phyloP scores from a whole-genome alignment of 2,329 filamentous ascomycete species.

The Didymella glomerata region DNA sequence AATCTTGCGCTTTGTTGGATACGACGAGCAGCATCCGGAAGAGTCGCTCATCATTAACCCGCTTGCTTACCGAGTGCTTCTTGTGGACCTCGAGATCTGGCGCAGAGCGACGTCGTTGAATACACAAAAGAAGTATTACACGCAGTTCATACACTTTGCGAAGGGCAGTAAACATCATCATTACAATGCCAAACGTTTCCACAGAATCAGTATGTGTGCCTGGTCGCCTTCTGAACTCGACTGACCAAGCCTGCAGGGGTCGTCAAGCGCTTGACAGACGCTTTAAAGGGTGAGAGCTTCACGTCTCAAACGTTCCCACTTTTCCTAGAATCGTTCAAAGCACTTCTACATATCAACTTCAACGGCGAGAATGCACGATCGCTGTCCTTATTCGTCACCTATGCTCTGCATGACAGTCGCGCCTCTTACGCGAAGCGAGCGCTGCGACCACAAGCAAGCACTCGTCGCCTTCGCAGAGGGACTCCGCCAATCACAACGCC shows the following conservation, averaged over 20 bases:
- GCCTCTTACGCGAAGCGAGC: constrained; percentile 51
- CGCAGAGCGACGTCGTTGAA: constrained; percentile 73
- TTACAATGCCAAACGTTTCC: constrained; percentile 87
- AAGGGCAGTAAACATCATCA: constrained; percentile 89
- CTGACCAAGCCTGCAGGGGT: constrained; percentile 67
- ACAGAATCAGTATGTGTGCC: constrained; percentile 80
- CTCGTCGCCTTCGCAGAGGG: constrained; percentile 41
- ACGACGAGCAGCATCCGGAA: constrained; percentile 78
- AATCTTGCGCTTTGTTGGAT: constrained; percentile 87
- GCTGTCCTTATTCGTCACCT: constrained; percentile 91
- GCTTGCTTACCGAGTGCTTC: constrained; percentile 86
- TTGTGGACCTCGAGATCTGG: constrained; percentile 96
- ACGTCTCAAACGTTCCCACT: constrained; percentile 74
- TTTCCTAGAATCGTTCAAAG: constrained; percentile 81
- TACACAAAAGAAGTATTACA: constrained; percentile 89
- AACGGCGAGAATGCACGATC: constrained; percentile 86
- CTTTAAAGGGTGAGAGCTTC: constrained; percentile 84
- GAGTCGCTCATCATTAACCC: constrained; percentile 96
- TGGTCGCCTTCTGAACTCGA: background rate
- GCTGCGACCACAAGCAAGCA: constrained; percentile 47
- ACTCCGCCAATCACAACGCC: constrained; percentile 41
- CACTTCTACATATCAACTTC: constrained; percentile 80
- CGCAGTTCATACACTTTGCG: constrained; percentile 88
- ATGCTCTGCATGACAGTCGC: constrained; percentile 76
- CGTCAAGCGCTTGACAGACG: constrained; percentile 87